Base-by-base conservation (phyloP, 164 flowering plant genomes). In the Dillenia suffruticosa region DNA sequence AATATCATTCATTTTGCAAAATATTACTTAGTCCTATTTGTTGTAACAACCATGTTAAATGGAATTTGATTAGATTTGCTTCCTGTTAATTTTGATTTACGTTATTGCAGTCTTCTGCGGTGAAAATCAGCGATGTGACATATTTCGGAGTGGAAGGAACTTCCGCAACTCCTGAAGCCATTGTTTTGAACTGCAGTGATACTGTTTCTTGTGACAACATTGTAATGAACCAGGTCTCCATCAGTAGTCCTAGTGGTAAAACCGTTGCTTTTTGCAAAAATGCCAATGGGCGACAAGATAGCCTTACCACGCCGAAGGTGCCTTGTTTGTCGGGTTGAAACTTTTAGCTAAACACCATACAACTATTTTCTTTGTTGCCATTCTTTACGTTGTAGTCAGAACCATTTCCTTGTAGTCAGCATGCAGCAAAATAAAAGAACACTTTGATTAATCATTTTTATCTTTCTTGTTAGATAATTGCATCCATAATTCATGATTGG, bases 121-220 rank as follows among this genome's bases (percentile, higher is more conserved):
- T 79, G 5, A 3, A 68, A 5, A 54, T 81, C 32, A 81, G 79
- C 52, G 62, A 81, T 14, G 68, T 81, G 8, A 10, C 60, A 0
- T 81, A 61, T 67, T 49, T 0, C 0, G 51, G 49, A 9, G 22
- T 72, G 0, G 47, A 44, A 4, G 84, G 84, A 26, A 68, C 82
- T 9, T 63, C 77, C 4, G 16, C 10, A 0, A 48, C 10, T 0
- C 51, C 67, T 4, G 61, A 44, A 4, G 82, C 70, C 7, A 70
- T 81, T 46, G 50, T 15, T 1, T 26, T 81, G 16, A 64, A 26
- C 8, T 81, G 84, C 59, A 74, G 75, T 49, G 44, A 66, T 10
- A 69, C 10, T 7, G 32, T 54, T 4, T 74, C 49, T 8, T 80
- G 82, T 78, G 63, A 64, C 44, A 74, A 81, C 32, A 66, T 79